phyloP scores from a whole-genome alignment of 2,329 filamentous ascomycete species.

The Epichloe baconii region DNA sequence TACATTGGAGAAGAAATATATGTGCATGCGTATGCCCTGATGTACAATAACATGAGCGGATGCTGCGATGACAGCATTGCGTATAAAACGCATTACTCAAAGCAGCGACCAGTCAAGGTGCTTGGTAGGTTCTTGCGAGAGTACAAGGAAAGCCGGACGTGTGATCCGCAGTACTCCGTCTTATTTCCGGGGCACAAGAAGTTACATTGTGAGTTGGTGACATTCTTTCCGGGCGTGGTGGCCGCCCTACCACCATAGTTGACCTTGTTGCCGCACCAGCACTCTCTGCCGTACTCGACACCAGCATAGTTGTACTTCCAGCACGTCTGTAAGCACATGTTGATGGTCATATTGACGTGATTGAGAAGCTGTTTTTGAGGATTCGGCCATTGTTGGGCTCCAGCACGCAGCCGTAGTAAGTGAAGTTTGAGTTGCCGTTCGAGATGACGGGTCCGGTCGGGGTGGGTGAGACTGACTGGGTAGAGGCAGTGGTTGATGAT shows the following conservation, averaged over 20 bases:
- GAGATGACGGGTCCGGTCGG: constrained; percentile 17
- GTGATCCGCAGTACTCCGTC: constrained; percentile 19
- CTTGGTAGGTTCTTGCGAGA: constrained; percentile 3
- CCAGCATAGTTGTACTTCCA: constrained; percentile 22
- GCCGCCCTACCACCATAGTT: constrained; percentile 14
- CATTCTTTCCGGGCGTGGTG: constrained; percentile 16
- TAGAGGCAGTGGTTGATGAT: neutral
- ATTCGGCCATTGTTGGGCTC: constrained; percentile 22
- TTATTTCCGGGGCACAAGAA: constrained; percentile 22
- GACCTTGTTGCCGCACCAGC: constrained; percentile 23
- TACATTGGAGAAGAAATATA: too few relatives aligned
- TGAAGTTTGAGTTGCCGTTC: constrained; percentile 23
- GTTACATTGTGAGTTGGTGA: constrained; percentile 18
- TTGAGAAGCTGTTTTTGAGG: constrained; percentile 18
- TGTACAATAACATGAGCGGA: too few relatives aligned
- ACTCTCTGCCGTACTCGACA: constrained; percentile 25
- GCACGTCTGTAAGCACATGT: constrained; percentile 20
- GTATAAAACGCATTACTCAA: neutral
- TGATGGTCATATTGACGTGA: constrained; percentile 20
- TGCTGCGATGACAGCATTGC: neutral
- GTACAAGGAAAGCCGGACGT: constrained; percentile 20
- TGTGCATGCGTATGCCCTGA: too few relatives aligned
- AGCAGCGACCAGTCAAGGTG: neutral
- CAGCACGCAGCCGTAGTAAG: constrained; percentile 22
- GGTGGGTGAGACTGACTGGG: constrained; percentile 10